Percentiles rank a stretch among this genome's conserved stretches.
These are phyloP conservation scores for Diplodia seriata DNA, from an alignment of 2,329 filamentous ascomycete species.

Conservation along the genomic window DNA sequence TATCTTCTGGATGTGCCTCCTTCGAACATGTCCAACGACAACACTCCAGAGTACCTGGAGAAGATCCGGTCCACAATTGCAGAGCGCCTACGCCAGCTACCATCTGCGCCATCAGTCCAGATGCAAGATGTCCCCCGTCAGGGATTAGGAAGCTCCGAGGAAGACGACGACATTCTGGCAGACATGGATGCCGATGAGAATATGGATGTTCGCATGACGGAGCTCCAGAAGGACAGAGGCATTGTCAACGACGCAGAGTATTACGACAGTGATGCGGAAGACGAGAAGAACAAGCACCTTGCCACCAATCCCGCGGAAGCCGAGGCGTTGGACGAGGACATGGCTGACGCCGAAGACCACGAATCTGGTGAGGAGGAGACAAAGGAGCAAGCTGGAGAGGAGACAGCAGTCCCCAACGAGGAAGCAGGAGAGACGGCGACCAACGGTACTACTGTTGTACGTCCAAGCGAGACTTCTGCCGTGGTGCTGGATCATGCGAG, in stretches of 20 bases:
- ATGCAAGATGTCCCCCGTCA: conserved; percentile 31
- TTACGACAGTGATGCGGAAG: conserved; percentile 31
- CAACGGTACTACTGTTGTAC: conserved; percentile 10
- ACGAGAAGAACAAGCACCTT: conserved; percentile 23
- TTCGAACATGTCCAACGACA: conserved; percentile 31
- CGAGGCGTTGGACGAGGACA: conserved; percentile 26
- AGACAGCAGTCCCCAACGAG: not conserved
- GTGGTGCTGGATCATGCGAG: conserved; percentile 14
- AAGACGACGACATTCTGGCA: conserved; percentile 31
- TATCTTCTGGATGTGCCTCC: conserved; percentile 30
- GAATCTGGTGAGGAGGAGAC: conserved; percentile 14
- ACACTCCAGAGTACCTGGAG: conserved; percentile 26
- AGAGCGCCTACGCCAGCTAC: conserved; percentile 27
- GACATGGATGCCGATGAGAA: conserved; percentile 31
- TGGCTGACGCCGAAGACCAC: conserved; percentile 25
- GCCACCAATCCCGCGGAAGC: conserved; percentile 7
- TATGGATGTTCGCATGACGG: conserved; percentile 31
- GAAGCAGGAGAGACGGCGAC: not conserved
- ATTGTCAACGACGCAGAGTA: conserved; percentile 24
- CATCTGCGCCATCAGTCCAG: conserved; percentile 29
- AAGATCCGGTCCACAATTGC: conserved; percentile 27
- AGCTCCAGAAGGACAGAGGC: conserved; percentile 20
- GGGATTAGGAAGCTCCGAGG: conserved; percentile 15
- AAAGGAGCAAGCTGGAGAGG: not conserved
- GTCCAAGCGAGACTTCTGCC: conserved; percentile 24